These are phyloP conservation scores for Simmondsia chinensis DNA, from an alignment of 148 eudicot species.

Conservation along the genomic window DNA sequence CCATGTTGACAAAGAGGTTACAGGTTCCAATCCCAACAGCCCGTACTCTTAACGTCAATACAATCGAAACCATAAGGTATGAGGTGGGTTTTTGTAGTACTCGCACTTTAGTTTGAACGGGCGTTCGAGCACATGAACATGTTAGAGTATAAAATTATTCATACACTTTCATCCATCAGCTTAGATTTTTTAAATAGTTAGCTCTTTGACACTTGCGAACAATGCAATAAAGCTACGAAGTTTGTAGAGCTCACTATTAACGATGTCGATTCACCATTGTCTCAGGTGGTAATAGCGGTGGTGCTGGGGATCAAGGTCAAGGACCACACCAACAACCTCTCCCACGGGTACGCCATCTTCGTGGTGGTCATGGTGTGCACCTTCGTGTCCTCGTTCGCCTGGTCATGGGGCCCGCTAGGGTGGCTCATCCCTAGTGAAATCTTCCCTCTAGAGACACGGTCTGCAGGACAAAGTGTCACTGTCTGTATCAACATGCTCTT, in stretches of 20 bases:
- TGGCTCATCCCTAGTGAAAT: conserved; percentile 50
- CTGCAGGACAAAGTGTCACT: conserved; percentile 29
- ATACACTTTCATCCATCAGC: background rate
- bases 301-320: conserved; percentile 26
- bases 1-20: too few relatives aligned
- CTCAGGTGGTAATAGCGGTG: conserved; percentile 37
- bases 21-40: too few relatives aligned
- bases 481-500: conserved; percentile 43
- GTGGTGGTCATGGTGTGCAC: conserved; percentile 50
- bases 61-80: too few relatives aligned
- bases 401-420: conserved; percentile 61
- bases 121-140: too few relatives aligned
- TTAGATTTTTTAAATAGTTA: background rate
- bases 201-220: too few relatives aligned
- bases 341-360: conserved; percentile 17
- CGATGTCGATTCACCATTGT: too few relatives aligned
- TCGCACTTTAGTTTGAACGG: too few relatives aligned
- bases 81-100: too few relatives aligned
- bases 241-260: too few relatives aligned
- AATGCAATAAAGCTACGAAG: too few relatives aligned
- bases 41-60: too few relatives aligned
- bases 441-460: conserved; percentile 39
- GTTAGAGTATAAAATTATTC: too few relatives aligned
- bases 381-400: conserved; percentile 58
- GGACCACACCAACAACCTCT: conserved; percentile 19